Conservation (phyloP, 257 asterid species). For the Ocimum tenuiflorum region DNA sequence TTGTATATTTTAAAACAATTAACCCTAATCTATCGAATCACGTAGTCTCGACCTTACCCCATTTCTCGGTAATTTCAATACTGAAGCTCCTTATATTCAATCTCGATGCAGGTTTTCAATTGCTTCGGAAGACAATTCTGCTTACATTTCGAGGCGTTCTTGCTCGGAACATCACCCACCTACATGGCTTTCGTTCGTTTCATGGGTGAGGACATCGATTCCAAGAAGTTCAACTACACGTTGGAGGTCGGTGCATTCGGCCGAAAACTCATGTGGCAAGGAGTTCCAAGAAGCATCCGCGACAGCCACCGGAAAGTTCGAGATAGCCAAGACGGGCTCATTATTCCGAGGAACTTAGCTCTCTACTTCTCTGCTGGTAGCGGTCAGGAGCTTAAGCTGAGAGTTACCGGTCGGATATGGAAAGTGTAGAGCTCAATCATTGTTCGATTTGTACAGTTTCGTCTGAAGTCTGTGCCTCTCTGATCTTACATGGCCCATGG, state of each 20-base stretch:
- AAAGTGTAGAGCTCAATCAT: slow-evolving; percentile 31
- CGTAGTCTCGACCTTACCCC: too few species aligned
- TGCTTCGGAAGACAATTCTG: slow-evolving; percentile 71
- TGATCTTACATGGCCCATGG: slow-evolving; percentile 18
- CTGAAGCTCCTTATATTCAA: background rate
- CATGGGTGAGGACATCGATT: slow-evolving; percentile 80
- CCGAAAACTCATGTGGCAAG: slow-evolving; percentile 76
- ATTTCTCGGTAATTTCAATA: background rate
- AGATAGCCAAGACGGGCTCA: slow-evolving; percentile 69
- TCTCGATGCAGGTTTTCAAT: slow-evolving; percentile 62
- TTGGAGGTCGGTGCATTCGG: slow-evolving; percentile 70
- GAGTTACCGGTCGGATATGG: slow-evolving; percentile 81
- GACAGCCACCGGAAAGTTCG: slow-evolving; percentile 70
- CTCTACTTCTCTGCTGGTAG: slow-evolving; percentile 70
- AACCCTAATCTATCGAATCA: too few species aligned
- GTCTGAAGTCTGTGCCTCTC: background rate
- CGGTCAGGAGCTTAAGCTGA: slow-evolving; percentile 60
- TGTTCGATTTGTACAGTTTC: slow-evolving; percentile 16
- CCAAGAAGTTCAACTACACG: slow-evolving; percentile 60
- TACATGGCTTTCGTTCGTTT: slow-evolving; percentile 83
- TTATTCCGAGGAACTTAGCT: slow-evolving; percentile 60
- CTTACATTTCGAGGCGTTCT: slow-evolving; percentile 81
- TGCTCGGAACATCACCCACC: slow-evolving; percentile 60
- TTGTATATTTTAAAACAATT: too few species aligned
- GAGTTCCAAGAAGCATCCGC: slow-evolving; percentile 80